phyloP scores from a whole-genome alignment of 495 filamentous ascomycete genomes.

The Penicillium pulvis region DNA sequence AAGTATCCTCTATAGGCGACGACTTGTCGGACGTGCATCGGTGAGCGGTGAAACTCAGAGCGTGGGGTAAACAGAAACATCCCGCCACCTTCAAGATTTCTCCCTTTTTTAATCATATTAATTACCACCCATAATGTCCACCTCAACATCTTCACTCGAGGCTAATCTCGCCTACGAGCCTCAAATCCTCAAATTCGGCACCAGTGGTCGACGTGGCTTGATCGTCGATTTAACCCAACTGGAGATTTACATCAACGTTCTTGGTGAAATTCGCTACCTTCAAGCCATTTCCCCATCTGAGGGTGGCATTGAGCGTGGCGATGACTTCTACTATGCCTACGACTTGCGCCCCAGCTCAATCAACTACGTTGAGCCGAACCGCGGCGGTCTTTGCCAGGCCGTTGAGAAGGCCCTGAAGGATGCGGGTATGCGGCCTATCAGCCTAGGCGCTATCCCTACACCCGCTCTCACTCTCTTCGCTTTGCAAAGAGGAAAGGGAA shows the following conservation, averaged over 20 bases:
- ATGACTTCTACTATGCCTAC: constrained; percentile 34
- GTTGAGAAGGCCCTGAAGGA: constrained; percentile 29
- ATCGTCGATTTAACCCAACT: constrained; percentile 31
- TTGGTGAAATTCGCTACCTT: constrained; percentile 31
- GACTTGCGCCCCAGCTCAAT: constrained; percentile 34
- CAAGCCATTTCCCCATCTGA: constrained; percentile 20
- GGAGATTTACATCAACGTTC: constrained; percentile 33
- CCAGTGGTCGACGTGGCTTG: constrained; percentile 31
- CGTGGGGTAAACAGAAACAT: constrained; percentile 3
- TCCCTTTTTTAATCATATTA: not conserved
- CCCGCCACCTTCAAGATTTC: not conserved
- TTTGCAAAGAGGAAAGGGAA: constrained; percentile 27
- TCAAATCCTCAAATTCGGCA: constrained; percentile 30
- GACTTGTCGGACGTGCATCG: not conserved
- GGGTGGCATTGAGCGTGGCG: constrained; percentile 27
- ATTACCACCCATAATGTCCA: constrained; percentile 1
- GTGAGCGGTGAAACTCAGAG: not conserved
- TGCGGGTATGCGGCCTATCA: constrained; percentile 27
- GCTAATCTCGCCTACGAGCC: constrained; percentile 25
- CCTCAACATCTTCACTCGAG: constrained; percentile 1
- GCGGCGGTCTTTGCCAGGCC: constrained; percentile 30
- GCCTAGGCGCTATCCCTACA: constrained; percentile 33
- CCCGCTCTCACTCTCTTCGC: constrained; percentile 29
- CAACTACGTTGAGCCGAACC: constrained; percentile 25
- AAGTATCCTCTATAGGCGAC: no score